Evolutionary conservation across 352 stramenopile species (phyloP), one percentile per base, ranked within the genome.

Genomic region (Pythium phragmitis): DNA sequence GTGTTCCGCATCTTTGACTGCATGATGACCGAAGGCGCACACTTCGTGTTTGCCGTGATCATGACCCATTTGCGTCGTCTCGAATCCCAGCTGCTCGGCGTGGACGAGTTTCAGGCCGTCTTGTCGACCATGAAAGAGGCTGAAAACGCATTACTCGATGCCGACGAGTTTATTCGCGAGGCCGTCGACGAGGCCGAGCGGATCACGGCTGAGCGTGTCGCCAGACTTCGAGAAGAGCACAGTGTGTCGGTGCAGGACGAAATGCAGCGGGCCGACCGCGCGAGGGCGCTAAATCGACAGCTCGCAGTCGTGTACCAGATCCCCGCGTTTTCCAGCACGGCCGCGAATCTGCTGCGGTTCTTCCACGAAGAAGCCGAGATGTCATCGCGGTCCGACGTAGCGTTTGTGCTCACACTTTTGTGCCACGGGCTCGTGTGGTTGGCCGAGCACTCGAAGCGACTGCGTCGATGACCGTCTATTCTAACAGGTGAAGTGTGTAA

Each of bases 1-100:
- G 85, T 86, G 21, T 90, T 94, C 42, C 84, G 89, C 36, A 87
- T 96, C 59, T 94, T 95, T 65, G 89, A 97, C 63, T 92, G 76
- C 61, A 82, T 96, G 56, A 87, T 97, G 60, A 88, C 77, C 0
- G 88, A 96, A 45, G 87, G 90, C 11, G 74, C 78, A 13, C 73
- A 84, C 47, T 85, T 95, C 28, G 83, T 97, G 2, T 96, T 97
- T 41, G 67, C 88, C 8, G 81, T 93, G 33, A 91, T 91, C 52
- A 74, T 96, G 47, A 79, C 88, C n/a, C 82, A 93, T 41, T 66
- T 93, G 36, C 78, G 85, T 28, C 77, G 69, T 7, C 59, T 93
- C 11, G 78, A 90, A 59, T 68, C 73, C 23, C 57, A 58, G n/a
- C 48, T 93, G 19, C 56, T 92, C 14, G 50, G 21, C 8, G 57